Base-by-base conservation (phyloP, 1,139 yeast species). In the Ogataea hybrid region DNA sequence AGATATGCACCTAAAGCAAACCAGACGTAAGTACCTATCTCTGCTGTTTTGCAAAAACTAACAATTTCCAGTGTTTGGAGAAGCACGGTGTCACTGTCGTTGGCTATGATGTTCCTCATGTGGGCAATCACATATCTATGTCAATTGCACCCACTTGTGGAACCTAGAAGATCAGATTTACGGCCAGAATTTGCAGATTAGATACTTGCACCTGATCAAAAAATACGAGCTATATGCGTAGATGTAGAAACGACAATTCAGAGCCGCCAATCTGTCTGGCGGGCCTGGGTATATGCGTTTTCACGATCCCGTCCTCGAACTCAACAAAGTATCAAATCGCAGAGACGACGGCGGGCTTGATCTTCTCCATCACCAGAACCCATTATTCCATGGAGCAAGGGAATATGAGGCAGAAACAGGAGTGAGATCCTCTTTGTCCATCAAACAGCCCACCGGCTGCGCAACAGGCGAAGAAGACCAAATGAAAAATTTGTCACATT, bases 91-190 rank as follows among this genome's bases (percentile, higher is more conserved):
- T 81, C 84, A 42, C 72, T 90, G 51, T 78, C 90, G 4, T 65
- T 90, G 59, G 81, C 95, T 17, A 85, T 89, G 96, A 84, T 89
- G 71, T 89, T 77, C 63, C 72, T 89, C 59, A 86, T 89, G 96
- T 88, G 96, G 96, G 96, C 96, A 22, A 81, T 87, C 53, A 87
- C 96, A 6, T 87, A 85, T 58, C 67, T 87, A 52, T 79, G 82
- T 25, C 94, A 84, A 58, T 68, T 84, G 46, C 92, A 84, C 62
- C 94, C 94, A n/a, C 69, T 84, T 57, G 88, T 83, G 42, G 84
- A 77, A 22, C 94, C 94, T 35, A 81, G 83, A 62, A 78, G 92
- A 56, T 78, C 89, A 2, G 90, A 84, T 54, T 67, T 84, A 62
- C 78, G 92, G 67, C 89, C 89, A n/a, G 92, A 84, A 57, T 71